These are phyloP conservation scores for Lepidium sativum DNA, from an alignment of 345 rosid species.

Conservation along the genomic window DNA sequence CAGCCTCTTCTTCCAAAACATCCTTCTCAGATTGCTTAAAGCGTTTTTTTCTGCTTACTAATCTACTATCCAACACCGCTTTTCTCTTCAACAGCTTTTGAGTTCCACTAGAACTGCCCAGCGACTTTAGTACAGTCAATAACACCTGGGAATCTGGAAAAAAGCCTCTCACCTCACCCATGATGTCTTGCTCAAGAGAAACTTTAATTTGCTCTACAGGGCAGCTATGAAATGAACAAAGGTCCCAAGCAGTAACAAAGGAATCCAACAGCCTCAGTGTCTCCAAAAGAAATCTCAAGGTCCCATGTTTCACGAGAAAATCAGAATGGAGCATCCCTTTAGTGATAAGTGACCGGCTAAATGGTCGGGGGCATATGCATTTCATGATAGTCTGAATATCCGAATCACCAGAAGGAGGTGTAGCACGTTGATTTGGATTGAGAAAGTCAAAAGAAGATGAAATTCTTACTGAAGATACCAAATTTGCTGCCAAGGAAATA, in stretches of 20 bases:
- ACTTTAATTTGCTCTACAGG: conserved; percentile 31
- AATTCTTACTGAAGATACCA: conserved; percentile 50
- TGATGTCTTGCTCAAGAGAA: conserved; percentile 50
- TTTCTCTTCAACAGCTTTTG: conserved; percentile 40
- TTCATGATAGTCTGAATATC: conserved; percentile 54
- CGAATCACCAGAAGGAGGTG: conserved; percentile 32
- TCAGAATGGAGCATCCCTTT: conserved; percentile 86
- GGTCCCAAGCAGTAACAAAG: conserved; percentile 38
- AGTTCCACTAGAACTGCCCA: conserved; percentile 28
- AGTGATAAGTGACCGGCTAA: conserved; percentile 60
- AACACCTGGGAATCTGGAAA: conserved; percentile 85
- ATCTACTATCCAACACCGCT: conserved; percentile 28
- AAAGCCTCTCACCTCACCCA: conserved; percentile 53
- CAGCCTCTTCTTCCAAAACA: conserved; percentile 31
- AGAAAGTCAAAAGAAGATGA: conserved; percentile 54
- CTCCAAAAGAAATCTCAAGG: conserved; percentile 76
- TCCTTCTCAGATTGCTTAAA: conserved; percentile 41
- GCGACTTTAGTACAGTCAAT: conserved; percentile 48
- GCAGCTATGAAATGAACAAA: conserved; percentile 20
- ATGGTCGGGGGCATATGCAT: conserved; percentile 67
- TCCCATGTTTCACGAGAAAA: conserved; percentile 74
- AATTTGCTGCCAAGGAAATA: conserved; percentile 71
- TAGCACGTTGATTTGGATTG: conserved; percentile 29
- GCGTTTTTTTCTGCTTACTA: conserved; percentile 11
- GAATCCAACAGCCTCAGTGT: conserved; percentile 60